Percentiles rank a stretch among this genome's conserved stretches.
Conservation (phyloP, 148 eudicot genomes). For the Fagopyrum tataricum region DNA sequence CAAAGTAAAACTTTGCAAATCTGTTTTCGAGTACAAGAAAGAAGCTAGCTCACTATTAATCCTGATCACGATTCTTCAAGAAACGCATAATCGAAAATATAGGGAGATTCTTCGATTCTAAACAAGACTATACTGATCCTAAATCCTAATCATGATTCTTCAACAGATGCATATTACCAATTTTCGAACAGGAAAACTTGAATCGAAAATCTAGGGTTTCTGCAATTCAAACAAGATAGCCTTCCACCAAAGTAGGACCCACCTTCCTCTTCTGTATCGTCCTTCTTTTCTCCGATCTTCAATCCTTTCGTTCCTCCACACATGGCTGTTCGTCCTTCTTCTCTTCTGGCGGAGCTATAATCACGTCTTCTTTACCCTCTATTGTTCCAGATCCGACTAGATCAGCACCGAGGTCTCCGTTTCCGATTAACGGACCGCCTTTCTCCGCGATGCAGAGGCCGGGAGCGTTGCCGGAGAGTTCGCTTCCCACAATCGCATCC, state of each 20-base stretch:
- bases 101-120: too few species aligned
- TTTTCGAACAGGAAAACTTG: background rate
- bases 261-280: background rate
- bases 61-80: too few species aligned
- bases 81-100: too few species aligned
- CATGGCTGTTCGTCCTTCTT: background rate
- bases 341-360: background rate
- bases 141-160: too few species aligned
- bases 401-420: background rate
- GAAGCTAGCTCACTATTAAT: background rate
- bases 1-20: too few species aligned
- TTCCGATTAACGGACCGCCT: constrained; percentile 2
- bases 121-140: too few species aligned
- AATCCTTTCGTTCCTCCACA: constrained; percentile 7
- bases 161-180: too few species aligned
- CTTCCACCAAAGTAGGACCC: constrained; percentile 3
- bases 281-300: background rate
- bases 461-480: background rate
- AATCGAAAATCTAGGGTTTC: background rate
- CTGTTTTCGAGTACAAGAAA: background rate
- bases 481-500: background rate
- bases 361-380: background rate
- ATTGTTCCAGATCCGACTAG: background rate
- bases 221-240: background rate
- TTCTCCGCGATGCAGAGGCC: constrained; percentile 2